Percentiles rank a stretch among this genome's conserved stretches.
These are phyloP conservation scores for Pichia nanzhaoensis DNA, from an alignment of 805 yeast species.

Conservation along the genomic window DNA sequence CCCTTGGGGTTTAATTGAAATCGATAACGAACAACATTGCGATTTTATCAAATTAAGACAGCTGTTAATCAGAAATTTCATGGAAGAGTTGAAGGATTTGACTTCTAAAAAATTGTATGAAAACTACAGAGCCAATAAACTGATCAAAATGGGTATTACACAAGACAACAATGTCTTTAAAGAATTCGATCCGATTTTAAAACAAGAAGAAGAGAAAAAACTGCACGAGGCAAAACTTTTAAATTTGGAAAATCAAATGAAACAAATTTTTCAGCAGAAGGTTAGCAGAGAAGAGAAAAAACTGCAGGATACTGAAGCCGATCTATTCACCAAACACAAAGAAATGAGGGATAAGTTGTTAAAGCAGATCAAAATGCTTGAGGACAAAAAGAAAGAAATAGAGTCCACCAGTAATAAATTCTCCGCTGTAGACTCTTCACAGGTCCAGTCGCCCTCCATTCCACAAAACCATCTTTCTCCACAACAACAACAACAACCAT, in stretches of 20 bases:
- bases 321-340: conserved; percentile 88
- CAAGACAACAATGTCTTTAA: conserved; percentile 92
- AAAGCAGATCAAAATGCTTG: conserved; percentile 82
- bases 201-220: conserved; percentile 89
- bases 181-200: conserved; percentile 87
- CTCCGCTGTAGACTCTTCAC: background rate
- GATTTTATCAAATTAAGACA: conserved; percentile 88
- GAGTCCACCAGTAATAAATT: conserved; percentile 44
- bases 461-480: conserved; percentile 18
- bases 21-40: conserved; percentile 89
- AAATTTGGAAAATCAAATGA: conserved; percentile 95
- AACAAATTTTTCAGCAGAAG: conserved; percentile 91
- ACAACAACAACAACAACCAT: conserved; percentile 28
- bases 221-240: conserved; percentile 90
- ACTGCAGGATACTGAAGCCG: conserved; percentile 94
- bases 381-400: conserved; percentile 80
- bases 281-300: conserved; percentile 96
- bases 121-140: conserved; percentile 79
- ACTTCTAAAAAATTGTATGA: conserved; percentile 77
- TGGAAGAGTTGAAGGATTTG: conserved; percentile 89
- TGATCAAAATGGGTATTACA: conserved; percentile 73
- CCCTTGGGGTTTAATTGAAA: conserved; percentile 97
- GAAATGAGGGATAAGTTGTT: conserved; percentile 94
- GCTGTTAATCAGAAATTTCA: conserved; percentile 77
- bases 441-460: background rate